Evolutionary conservation across 2,329 filamentous ascomycete species (phyloP), one percentile per base, ranked within the genome.

Genomic region (Bipolaris gigantea): DNA sequence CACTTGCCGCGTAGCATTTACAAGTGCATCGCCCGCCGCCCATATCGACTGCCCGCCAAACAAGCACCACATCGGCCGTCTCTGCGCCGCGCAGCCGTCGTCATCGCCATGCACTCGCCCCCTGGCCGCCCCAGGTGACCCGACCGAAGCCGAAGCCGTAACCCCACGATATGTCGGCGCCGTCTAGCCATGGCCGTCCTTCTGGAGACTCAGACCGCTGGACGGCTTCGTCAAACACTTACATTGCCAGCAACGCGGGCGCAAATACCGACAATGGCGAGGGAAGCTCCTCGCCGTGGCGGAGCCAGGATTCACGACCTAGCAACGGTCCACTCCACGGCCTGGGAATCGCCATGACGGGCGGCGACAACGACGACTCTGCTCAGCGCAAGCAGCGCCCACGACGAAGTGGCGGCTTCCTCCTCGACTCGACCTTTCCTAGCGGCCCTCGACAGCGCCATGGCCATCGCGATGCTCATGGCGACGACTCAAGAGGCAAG

Each of bases 371-470:
- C 45, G 65, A 66, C 35, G 71, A 74, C 53, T 70, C 72, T 61
- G 65, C 65, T 42, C 64, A 61, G 42, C 64, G 67, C 39, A 64
- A 65, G 48, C 68, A 68, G 40, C 62, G 68, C 19, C 55, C 62
- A 5, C 65, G 69, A 48, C 70, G 67, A 48, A 71, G 74, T 13
- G 76, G 75, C 21, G 76, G 77, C 32, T 79, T 79, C 53, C 62
- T 83, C 38, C 68, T 83, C 34, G 79, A 81, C 33, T 65, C 73
- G 18, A 61, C 74, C 61, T 68, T 76, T 56, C 56, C 67, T 57
- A 70, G 56, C 38, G 59, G 56, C 19, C 58, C 64, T 10, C 62
- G 59, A 27, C 71, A 38, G 56, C 69, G 61, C 58, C 67, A 55
- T 55, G 69, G 48, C 52, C 69, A 55, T 54, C 63, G 40, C 64